Base-by-base conservation (phyloP, 768 basidiomycete species). In the Pleurotus cornucopiae region DNA sequence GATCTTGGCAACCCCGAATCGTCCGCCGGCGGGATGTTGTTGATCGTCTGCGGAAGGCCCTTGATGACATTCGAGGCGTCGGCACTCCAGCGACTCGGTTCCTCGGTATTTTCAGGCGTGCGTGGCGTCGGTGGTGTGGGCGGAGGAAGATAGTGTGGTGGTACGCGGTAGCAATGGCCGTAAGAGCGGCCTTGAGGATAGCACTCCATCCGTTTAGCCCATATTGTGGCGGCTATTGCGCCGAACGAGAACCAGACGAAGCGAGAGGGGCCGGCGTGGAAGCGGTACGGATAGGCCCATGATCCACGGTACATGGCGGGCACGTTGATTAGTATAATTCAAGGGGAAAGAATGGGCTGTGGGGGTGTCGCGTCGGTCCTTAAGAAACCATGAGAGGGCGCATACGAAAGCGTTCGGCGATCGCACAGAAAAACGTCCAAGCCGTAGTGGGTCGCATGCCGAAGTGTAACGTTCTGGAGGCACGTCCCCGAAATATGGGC, bases 221-320 rank as follows among this genome's bases (percentile, higher is more conserved):
- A 74, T 44, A 67, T 66, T n/a, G 69, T 70, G 40, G 74, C 76
- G 49, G 69, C 62, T 2, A 69, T 71, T 5, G 82, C 85, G 57
- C 88, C 88, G 60, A 88, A 16, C 61, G 77, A 6, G 74, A 89
- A 87, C 88, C 88, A 89, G 65, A 89, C 26, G 54, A 87, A 41
- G 59, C 88, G 84, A 44, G 80, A 80, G n/a, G 81, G 80, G 5
- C 77, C 66, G 34, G 67, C 63, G 39, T 59, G 58, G 18, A 44
- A 49, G 34, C 49, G 34, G 37, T 40, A 61, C 21, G 37, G 57
- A 38, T 37, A 16, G 2, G 26, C 40, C 58, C 51, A 30, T 18
- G 7, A 30, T 25, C 41, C 23, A 23, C 13, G 56, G 25, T 57
- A 40, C 51, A 52, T 53, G 14, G 0, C 21, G 6, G 3, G 5